A percentile compares a stretch with the other conserved stretches of the same genome.
phyloP scores from a whole-genome alignment of 805 yeast genomes.

The Nakazawaea ambrosiae region DNA sequence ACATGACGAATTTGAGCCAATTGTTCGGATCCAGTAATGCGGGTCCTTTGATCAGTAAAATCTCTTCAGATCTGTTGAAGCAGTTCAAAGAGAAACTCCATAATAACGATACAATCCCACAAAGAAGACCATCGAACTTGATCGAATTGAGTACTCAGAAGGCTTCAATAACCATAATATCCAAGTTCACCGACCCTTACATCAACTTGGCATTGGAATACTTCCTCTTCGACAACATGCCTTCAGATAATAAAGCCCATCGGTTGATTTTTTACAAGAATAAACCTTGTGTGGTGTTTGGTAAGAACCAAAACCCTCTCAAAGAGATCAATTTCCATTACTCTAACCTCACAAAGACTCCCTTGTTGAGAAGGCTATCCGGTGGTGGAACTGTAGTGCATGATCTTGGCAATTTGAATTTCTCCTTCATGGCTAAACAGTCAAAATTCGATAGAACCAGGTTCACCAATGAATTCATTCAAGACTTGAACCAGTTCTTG shows the following conservation, averaged over 20 bases:
- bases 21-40: conserved; percentile 6
- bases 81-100: conserved; percentile 3
- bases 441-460: conserved; percentile 53
- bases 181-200: conserved; percentile 59
- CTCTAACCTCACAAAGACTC: conserved; percentile 43
- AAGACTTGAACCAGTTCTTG: conserved; percentile 24
- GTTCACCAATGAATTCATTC: conserved; percentile 43
- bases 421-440: conserved; percentile 69
- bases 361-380: conserved; percentile 68
- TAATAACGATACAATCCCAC: conserved; percentile 6
- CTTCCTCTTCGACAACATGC: conserved; percentile 61
- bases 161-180: conserved; percentile 49
- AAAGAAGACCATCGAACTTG: background rate
- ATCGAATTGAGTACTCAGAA: conserved; percentile 6
- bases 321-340: conserved; percentile 65
- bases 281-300: conserved; percentile 83
- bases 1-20: conserved; percentile 4
- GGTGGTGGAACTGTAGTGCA: conserved; percentile 99
- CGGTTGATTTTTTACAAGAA: conserved; percentile 71
- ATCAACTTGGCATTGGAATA: conserved; percentile 79
- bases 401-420: conserved; percentile 83
- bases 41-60: background rate
- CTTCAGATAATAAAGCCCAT: conserved; percentile 33
- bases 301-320: conserved; percentile 96
- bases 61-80: background rate